Evolutionary conservation across 768 basidiomycete genomes (phyloP).

Genomic region (Pleurotus ostreatus): DNA sequence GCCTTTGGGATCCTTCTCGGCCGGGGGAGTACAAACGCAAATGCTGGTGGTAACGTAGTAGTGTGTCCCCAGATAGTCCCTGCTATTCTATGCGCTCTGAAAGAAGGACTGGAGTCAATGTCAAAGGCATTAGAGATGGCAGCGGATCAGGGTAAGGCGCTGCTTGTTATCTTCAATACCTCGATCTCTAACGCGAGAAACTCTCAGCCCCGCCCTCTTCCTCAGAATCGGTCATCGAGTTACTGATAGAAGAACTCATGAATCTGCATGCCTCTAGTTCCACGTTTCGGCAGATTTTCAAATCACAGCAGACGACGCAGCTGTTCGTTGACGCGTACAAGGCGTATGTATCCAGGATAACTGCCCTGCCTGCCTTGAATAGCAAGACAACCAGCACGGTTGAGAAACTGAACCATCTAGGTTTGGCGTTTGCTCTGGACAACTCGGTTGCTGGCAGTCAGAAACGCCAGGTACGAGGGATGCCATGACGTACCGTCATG

Average conservation of each 20-base stretch:
- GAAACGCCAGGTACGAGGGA: conserved; percentile 60
- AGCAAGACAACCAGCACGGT: conserved; percentile 47
- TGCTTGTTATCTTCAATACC: conserved; percentile 5
- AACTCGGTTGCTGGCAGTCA: conserved; percentile 57
- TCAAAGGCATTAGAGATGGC: conserved; percentile 30
- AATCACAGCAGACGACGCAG: conserved; percentile 65
- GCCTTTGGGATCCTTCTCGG: conserved; percentile 71
- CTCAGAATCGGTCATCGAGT: conserved; percentile 44
- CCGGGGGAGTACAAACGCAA: conserved; percentile 21
- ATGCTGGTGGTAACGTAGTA: conserved; percentile 24
- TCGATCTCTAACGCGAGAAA: conserved; percentile 17
- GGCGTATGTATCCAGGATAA: conserved; percentile 44
- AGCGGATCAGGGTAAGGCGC: conserved; percentile 16
- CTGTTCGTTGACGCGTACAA: conserved; percentile 64
- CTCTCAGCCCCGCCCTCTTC: conserved; percentile 8
- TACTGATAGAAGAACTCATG: conserved; percentile 65
- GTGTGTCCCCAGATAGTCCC: conserved; percentile 72
- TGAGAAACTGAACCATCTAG: conserved; percentile 71
- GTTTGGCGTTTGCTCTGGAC: conserved; percentile 62
- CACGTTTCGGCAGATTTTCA: conserved; percentile 71
- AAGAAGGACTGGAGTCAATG: conserved; percentile 44
- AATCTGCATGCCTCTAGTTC: conserved; percentile 59
- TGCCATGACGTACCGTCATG: neutral
- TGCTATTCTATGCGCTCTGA: conserved; percentile 66
- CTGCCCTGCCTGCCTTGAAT: conserved; percentile 33